Evolutionary conservation across 2,329 filamentous ascomycete genomes (phyloP).

Genomic region (Clonostachys rosea): DNA sequence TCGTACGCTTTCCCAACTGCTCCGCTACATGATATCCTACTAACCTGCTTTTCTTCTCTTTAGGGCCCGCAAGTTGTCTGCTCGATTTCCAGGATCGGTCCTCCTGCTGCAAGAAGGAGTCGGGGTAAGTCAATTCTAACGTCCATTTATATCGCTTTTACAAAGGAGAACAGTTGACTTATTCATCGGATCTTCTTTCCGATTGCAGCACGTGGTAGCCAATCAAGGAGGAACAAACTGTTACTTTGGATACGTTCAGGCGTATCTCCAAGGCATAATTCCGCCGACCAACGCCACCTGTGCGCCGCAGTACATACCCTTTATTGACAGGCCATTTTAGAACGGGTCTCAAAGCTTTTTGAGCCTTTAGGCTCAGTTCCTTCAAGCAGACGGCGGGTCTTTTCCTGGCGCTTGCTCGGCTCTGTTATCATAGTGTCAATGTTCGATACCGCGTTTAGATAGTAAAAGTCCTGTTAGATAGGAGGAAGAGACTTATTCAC

Average conservation of each 20-base stretch:
- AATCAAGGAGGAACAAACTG: slow-evolving; percentile 20
- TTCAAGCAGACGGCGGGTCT: too few relatives aligned
- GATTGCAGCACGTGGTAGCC: slow-evolving; percentile 18
- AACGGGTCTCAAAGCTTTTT: too few relatives aligned
- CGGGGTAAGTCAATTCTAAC: slow-evolving; percentile 17
- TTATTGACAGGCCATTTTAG: slow-evolving; percentile 6
- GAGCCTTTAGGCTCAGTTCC: too few relatives aligned
- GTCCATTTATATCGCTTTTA: slow-evolving; percentile 1
- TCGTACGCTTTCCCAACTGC: slow-evolving; percentile 14
- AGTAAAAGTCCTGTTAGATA: too few relatives aligned
- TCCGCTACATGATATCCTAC: neutral
- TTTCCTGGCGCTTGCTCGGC: too few relatives aligned
- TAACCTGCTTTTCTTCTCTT: slow-evolving; percentile 6
- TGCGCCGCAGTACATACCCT: slow-evolving; percentile 18
- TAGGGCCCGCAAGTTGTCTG: slow-evolving; percentile 18
- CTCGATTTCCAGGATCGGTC: slow-evolving; percentile 19
- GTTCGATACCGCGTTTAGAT: too few relatives aligned
- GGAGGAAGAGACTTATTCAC: too few relatives aligned
- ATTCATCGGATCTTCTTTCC: slow-evolving; percentile 4
- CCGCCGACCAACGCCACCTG: slow-evolving; percentile 22
- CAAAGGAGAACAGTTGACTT: slow-evolving; percentile 6
- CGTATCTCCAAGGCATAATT: slow-evolving; percentile 24
- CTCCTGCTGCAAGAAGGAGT: slow-evolving; percentile 21
- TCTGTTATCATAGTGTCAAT: too few relatives aligned
- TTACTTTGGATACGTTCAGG: slow-evolving; percentile 27